Evolutionary conservation across 768 basidiomycete species (phyloP).

Genomic region (Mycena metata): DNA sequence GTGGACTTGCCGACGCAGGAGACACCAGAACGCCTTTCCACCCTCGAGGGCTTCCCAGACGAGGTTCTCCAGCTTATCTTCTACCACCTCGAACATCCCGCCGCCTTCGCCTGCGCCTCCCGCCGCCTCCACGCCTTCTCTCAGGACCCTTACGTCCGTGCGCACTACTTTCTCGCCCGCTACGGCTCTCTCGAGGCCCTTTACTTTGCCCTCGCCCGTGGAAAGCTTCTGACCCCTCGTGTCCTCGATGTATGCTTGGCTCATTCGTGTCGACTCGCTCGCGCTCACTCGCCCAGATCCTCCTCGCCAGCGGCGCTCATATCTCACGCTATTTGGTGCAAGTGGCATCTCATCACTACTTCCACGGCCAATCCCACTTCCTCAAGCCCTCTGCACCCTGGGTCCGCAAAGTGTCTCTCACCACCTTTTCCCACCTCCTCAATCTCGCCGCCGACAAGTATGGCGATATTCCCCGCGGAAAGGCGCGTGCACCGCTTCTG

Average conservation of each 20-base stretch:
- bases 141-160: constrained; percentile 80
- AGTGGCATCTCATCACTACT: constrained; percentile 84
- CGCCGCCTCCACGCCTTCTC: constrained; percentile 74
- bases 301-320: constrained; percentile 81
- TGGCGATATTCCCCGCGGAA: constrained; percentile 76
- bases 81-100: constrained; percentile 78
- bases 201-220: constrained; percentile 81
- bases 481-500: constrained; percentile 49
- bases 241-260: constrained; percentile 75
- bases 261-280: constrained; percentile 36
- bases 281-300: constrained; percentile 61
- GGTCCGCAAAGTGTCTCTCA: constrained; percentile 74
- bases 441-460: constrained; percentile 68
- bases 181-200: constrained; percentile 79
- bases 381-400: constrained; percentile 72
- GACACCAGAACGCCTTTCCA: no score
- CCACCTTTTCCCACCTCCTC: constrained; percentile 76
- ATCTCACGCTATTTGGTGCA: constrained; percentile 85
- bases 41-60: no score
- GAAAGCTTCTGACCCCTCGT: constrained; percentile 71
- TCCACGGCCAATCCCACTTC: constrained; percentile 78
- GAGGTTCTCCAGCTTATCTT: constrained; percentile 83
- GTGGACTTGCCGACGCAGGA: no score
- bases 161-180: constrained; percentile 82
- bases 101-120: constrained; percentile 67